Evolutionary conservation across 352 stramenopile genomes (phyloP), one percentile per base, ranked within the genome.

Genomic region (Globisporangium recalcitrans): DNA sequence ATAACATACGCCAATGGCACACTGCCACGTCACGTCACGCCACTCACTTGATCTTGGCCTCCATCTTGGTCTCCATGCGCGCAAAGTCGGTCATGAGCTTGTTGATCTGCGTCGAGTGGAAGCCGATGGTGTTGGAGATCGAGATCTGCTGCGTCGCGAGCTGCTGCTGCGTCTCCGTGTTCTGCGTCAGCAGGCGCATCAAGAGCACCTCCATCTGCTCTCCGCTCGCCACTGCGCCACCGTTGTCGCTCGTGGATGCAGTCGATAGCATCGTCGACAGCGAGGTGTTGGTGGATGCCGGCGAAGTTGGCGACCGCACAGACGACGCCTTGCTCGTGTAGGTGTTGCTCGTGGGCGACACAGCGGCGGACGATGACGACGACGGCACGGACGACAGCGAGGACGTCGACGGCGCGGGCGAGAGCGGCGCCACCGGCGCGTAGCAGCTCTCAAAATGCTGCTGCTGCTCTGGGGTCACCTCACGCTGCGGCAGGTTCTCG

Each of bases 101-200:
- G 63, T 67, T 88, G 68, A 93, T 87, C 71, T 92, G 78, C 26
- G 71, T 74, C 53, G 78, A 82, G 69, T 95, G 83, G 29, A 87
- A 65, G 19, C 73, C 76, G 21, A 95, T 58, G 49, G 81, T 89
- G 24, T 67, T 72, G 51, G 72, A 81, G 29, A 95, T 71, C 38
- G 75, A 82, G 48, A 90, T 79, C 68, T 93, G 83, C 65, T 93
- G 85, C 58, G 67, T 80, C 11, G 83, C 83, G 24, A 93, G 66
- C 62, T 91, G 85, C 71, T 95, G 72, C 69, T 93, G 85, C 44
- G 85, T 91, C 71, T 91, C 80, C 0, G 78, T 91, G 65, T 87
- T 91, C 65, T 91, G 82, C n/a, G 80, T 88, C 48, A 94, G 64
- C 55, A 94, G 57, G 5, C 74, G 79, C 81, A 94, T 90, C 14